Evolutionary conservation across 1,139 yeast species (phyloP).

Genomic region (Candida albicans): DNA sequence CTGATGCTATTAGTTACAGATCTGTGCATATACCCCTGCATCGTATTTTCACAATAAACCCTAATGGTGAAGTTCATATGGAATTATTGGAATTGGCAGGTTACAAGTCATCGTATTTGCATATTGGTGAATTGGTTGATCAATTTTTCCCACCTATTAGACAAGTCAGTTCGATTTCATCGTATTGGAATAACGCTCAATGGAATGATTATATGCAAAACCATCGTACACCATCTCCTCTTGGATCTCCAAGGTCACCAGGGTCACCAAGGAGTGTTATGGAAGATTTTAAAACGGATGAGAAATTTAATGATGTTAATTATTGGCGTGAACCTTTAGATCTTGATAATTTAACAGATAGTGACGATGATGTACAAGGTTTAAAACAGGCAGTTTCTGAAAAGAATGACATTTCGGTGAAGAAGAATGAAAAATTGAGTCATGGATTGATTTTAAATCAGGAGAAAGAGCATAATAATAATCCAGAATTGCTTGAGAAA

Average conservation of each 20-base stretch:
- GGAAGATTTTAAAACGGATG: constrained; percentile 43
- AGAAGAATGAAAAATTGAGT: constrained; percentile 17
- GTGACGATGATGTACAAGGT: constrained; percentile 9
- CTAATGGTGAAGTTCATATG: constrained; percentile 97
- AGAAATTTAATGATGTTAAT: constrained; percentile 79
- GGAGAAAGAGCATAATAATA: constrained; percentile 30
- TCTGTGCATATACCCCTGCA: constrained; percentile 95
- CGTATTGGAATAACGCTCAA: constrained; percentile 42
- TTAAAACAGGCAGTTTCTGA: constrained; percentile 3
- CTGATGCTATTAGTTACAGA: constrained; percentile 94
- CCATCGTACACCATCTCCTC: constrained; percentile 14
- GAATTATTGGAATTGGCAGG: constrained; percentile 94
- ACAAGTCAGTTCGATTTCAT: constrained; percentile 33
- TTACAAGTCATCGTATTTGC: constrained; percentile 80
- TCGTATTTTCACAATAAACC: constrained; percentile 91
- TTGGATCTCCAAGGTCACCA: constrained; percentile 22
- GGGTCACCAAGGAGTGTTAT: constrained; percentile 22
- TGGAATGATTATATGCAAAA: constrained; percentile 32
- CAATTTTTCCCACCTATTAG: constrained; percentile 93
- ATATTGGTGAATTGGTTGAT: constrained; percentile 91
- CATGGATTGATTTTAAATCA: neutral
- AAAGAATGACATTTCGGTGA: constrained; percentile 11
- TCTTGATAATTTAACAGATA: constrained; percentile 56
- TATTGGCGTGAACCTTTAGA: constrained; percentile 89
- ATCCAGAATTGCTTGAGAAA: constrained; percentile 12